Percentiles rank a stretch among this genome's conserved stretches.
These are phyloP conservation scores for Proteromonas lacertae DNA, from an alignment of 352 stramenopile species.

Conservation along the genomic window DNA sequence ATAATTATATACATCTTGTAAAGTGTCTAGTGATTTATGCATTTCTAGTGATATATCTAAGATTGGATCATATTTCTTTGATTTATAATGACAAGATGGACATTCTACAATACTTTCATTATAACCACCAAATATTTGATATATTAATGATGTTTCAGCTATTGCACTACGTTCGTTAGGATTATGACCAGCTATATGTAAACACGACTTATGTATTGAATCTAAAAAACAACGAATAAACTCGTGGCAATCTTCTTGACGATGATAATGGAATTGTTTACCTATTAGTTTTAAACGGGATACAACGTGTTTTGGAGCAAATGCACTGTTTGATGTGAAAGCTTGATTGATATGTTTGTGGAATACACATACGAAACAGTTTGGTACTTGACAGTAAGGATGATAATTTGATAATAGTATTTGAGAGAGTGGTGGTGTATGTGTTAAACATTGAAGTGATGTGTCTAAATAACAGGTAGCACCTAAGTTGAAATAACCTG, in stretches of 20 bases:
- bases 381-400: not conserved
- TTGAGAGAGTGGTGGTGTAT: not conserved
- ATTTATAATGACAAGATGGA: not conserved
- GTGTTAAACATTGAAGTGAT: conserved; percentile 6
- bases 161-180: not conserved
- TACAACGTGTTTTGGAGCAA: not conserved
- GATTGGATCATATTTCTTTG: not conserved
- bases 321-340: too few species aligned
- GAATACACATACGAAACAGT: too few species aligned
- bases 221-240: not conserved
- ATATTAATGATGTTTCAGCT: conserved; percentile 1
- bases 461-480: conserved; percentile 26
- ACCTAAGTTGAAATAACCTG: conserved; percentile 18
- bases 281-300: not conserved
- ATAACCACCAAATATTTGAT: conserved; percentile 1
- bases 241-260: conserved; percentile 1
- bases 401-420: not conserved
- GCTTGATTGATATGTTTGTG: too few species aligned
- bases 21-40: not conserved
- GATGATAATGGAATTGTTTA: not conserved
- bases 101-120: not conserved
- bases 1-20: not conserved
- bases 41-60: conserved; percentile 1
- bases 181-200: not conserved
- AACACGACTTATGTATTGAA: not conserved